These are phyloP conservation scores for Hymenoscyphus linearis DNA, from an alignment of 2,329 filamentous ascomycete genomes.

Conservation along the genomic window DNA sequence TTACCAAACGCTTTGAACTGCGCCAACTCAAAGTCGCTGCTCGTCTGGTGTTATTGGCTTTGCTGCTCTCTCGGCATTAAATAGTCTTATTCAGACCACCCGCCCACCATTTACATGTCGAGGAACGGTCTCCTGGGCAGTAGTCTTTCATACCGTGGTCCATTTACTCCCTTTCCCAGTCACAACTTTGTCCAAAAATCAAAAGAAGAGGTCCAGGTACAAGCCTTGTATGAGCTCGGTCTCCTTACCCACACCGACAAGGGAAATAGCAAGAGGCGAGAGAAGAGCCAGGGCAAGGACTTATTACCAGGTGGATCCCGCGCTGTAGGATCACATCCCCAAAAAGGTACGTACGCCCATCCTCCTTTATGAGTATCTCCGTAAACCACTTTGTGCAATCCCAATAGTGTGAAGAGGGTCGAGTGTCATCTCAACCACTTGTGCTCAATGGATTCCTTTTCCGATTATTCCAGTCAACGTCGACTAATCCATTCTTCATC, in stretches of 20 bases:
- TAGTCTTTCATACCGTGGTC: not conserved
- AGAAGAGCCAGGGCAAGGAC: slow-evolving; percentile 25
- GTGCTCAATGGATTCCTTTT: not conserved
- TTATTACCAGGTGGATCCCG: slow-evolving; percentile 23
- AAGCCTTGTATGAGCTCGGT: slow-evolving; percentile 31
- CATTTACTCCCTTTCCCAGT: not conserved
- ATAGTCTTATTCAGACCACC: not conserved
- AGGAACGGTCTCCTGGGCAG: not conserved
- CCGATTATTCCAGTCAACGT: slow-evolving; percentile 3
- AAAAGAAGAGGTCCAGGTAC: slow-evolving; percentile 26
- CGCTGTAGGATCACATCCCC: slow-evolving; percentile 28
- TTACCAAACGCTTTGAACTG: not conserved
- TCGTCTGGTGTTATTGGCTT: not conserved
- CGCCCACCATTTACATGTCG: not conserved
- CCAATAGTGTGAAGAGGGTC: not conserved
- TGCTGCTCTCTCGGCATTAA: not conserved
- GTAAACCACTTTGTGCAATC: not conserved
- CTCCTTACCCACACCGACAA: slow-evolving; percentile 26
- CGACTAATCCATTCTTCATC: slow-evolving; percentile 15
- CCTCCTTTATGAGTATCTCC: slow-evolving; percentile 6
- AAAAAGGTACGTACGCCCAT: slow-evolving; percentile 25
- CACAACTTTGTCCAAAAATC: slow-evolving; percentile 9
- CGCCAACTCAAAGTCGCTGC: not conserved
- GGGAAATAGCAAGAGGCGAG: slow-evolving; percentile 27
- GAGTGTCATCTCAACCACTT: not conserved